A percentile compares a stretch with the other conserved stretches of the same genome.
Evolutionary conservation across 2,329 filamentous ascomycete genomes (phyloP).

Genomic region (Colletotrichum euphorbiae): DNA sequence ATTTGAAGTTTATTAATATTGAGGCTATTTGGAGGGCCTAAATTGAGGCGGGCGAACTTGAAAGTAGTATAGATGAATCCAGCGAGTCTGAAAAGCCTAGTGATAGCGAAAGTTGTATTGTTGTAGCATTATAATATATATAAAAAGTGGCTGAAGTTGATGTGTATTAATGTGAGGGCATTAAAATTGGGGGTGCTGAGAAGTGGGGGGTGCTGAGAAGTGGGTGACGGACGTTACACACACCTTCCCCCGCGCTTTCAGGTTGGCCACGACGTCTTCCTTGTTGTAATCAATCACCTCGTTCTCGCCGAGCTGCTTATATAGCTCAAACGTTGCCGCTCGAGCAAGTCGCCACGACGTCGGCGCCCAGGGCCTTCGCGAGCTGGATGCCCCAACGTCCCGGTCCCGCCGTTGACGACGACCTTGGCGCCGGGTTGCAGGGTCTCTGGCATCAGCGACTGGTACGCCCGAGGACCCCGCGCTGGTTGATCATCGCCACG

Average conservation of each 20-base stretch:
- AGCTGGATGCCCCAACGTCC: conserved; percentile 53
- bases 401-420: conserved; percentile 53
- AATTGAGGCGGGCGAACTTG: too few relatives aligned
- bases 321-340: conserved; percentile 48
- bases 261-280: conserved; percentile 33
- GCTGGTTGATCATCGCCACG: conserved; percentile 18
- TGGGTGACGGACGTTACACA: too few relatives aligned
- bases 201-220: too few relatives aligned
- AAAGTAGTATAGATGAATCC: too few relatives aligned
- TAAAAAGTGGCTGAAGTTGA: too few relatives aligned
- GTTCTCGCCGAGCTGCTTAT: conserved; percentile 50
- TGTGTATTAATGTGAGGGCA: too few relatives aligned
- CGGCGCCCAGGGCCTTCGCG: conserved; percentile 48
- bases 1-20: too few relatives aligned
- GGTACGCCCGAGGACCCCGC: conserved; percentile 43
- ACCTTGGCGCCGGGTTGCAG: conserved; percentile 39
- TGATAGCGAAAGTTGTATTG: too few relatives aligned
- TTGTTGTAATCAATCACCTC: conserved; percentile 51
- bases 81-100: too few relatives aligned
- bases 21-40: too few relatives aligned
- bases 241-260: conserved; percentile 37
- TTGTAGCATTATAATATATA: too few relatives aligned
- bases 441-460: conserved; percentile 40
- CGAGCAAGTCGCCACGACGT: conserved; percentile 52
- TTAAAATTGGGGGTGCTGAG: too few relatives aligned